A percentile compares a stretch with the other conserved stretches of the same genome.
Evolutionary conservation across 2,329 filamentous ascomycete species (phyloP).

Genomic region (Orbilia oligospora): DNA sequence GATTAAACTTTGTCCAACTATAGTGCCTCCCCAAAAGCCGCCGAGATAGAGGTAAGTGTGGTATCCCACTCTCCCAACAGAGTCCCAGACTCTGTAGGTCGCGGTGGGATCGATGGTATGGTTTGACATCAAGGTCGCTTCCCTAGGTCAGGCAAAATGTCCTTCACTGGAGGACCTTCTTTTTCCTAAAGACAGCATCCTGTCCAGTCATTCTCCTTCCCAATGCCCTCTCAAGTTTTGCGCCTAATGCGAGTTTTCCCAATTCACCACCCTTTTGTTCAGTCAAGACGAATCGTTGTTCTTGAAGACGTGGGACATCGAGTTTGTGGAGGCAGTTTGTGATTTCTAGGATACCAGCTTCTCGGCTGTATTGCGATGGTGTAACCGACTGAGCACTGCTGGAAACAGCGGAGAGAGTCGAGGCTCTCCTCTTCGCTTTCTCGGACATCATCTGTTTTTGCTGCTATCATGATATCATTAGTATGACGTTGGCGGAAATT

Average conservation of each 20-base stretch:
- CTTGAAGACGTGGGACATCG: constrained; percentile 86
- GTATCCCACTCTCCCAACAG: constrained; percentile 8
- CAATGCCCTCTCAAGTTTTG: constrained; percentile 90
- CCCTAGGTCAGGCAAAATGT: not conserved
- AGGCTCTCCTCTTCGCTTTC: constrained; percentile 56
- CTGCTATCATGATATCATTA: constrained; percentile 23
- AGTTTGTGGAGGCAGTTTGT: constrained; percentile 86
- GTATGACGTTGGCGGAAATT: constrained; percentile 28
- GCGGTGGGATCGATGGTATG: constrained; percentile 5
- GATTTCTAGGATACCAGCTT: constrained; percentile 76
- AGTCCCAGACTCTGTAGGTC: constrained; percentile 36
- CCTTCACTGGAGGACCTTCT: constrained; percentile 55
- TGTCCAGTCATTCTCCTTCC: constrained; percentile 88
- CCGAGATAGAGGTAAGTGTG: constrained; percentile 3
- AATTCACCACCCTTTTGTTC: constrained; percentile 85
- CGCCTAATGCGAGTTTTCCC: constrained; percentile 87
- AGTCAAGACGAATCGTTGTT: constrained; percentile 84
- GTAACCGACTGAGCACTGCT: constrained; percentile 65
- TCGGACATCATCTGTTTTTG: constrained; percentile 54
- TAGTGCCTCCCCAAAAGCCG: constrained; percentile 9
- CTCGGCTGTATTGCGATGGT: constrained; percentile 72
- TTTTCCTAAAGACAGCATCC: constrained; percentile 83
- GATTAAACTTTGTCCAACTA: constrained; percentile 28
- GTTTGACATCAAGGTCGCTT: not conserved
- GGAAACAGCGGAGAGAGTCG: constrained; percentile 58